These are phyloP conservation scores for Kodamaea alishanica DNA, from an alignment of 1,139 yeast genomes.

Conservation along the genomic window DNA sequence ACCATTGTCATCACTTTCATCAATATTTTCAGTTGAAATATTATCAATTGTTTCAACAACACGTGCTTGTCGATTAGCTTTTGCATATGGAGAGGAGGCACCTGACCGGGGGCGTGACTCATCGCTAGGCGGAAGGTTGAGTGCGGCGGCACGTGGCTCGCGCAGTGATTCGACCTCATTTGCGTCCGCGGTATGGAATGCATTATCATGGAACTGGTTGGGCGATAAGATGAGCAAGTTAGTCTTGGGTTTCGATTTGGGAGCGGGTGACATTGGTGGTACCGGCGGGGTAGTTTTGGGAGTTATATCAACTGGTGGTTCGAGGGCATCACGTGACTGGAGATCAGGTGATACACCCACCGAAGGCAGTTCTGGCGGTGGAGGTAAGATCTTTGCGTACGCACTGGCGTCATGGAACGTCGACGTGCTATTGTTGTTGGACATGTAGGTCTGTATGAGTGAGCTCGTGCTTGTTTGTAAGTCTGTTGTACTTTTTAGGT, in stretches of 20 bases:
- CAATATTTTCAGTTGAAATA: conserved; percentile 18
- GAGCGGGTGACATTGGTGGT: conserved; percentile 7
- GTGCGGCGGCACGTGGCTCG: not conserved
- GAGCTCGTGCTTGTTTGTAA: conserved; percentile 1
- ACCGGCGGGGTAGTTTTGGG: conserved; percentile 11
- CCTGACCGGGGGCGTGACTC: conserved; percentile 23
- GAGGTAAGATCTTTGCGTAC: conserved; percentile 26
- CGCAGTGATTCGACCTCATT: conserved; percentile 5
- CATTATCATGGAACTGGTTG: conserved; percentile 36
- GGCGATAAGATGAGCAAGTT: conserved; percentile 42
- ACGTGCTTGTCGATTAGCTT: conserved; percentile 45
- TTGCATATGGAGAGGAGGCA: conserved; percentile 43
- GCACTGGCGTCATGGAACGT: conserved; percentile 3
- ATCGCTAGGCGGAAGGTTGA: conserved; percentile 10
- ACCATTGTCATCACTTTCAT: conserved; percentile 12
- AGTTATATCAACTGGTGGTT: conserved; percentile 23
- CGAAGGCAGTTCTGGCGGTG: conserved; percentile 22
- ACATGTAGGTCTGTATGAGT: conserved; percentile 12
- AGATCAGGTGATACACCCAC: conserved; percentile 1
- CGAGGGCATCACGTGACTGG: conserved; percentile 9
- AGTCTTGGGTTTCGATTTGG: conserved; percentile 3
- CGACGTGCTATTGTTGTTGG: conserved; percentile 9
- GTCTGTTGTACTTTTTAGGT: conserved; percentile 4
- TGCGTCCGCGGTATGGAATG: conserved; percentile 23
- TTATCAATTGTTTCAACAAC: conserved; percentile 42